Percentiles rank a stretch among this genome's conserved stretches.
phyloP scores from a whole-genome alignment of 2,329 filamentous ascomycete species.

The Stachybotrys elegans region DNA sequence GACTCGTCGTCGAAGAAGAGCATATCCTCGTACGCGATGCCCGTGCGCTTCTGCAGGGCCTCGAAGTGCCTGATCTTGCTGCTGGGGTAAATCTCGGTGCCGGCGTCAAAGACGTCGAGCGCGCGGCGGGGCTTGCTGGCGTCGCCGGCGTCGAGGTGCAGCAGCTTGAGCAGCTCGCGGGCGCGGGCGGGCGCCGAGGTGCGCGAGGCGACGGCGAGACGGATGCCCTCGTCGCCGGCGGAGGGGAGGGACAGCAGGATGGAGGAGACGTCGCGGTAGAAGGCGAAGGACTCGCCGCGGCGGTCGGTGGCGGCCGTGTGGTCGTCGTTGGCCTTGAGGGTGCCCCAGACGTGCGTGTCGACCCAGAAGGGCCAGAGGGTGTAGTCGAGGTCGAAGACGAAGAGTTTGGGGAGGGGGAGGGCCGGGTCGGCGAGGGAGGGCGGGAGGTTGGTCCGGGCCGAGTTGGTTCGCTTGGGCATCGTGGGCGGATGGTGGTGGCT shows the following conservation, averaged over 20 bases:
- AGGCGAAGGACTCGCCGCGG: constrained; percentile 61
- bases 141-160: constrained; percentile 46
- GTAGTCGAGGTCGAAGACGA: constrained; percentile 96
- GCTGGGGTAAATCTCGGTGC: constrained; percentile 66
- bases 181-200: constrained; percentile 77
- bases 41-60: constrained; percentile 64
- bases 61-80: constrained; percentile 85
- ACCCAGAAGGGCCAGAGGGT: constrained; percentile 99
- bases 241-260: constrained; percentile 56
- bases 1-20: constrained; percentile 94
- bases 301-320: constrained; percentile 45
- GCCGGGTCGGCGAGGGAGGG: constrained; percentile 38
- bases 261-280: constrained; percentile 65
- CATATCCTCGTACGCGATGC: constrained; percentile 75
- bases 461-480: background rate
- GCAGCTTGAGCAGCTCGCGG: constrained; percentile 70
- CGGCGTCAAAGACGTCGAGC: constrained; percentile 55
- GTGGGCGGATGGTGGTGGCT: background rate
- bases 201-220: constrained; percentile 71
- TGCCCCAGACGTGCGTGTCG: constrained; percentile 81
- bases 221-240: constrained; percentile 35
- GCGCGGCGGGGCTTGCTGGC: constrained; percentile 35
- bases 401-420: constrained; percentile 70
- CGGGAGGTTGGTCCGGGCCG: background rate
- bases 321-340: constrained; percentile 49